phyloP scores from a whole-genome alignment of 202 grass and related monocot species.

The Saccharum hybrid region DNA sequence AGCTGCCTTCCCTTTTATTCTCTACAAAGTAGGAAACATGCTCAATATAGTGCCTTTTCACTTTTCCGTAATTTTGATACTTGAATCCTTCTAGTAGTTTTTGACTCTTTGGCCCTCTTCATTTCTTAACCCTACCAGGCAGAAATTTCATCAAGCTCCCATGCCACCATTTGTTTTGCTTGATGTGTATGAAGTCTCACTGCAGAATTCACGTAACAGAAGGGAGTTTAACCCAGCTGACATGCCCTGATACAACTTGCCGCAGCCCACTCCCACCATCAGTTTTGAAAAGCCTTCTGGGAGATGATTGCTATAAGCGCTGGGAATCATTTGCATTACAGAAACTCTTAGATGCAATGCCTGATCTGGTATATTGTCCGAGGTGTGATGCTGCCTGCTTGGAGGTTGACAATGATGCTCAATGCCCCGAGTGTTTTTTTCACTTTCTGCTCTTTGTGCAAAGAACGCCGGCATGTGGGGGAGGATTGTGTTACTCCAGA shows the following conservation, averaged over 20 bases:
- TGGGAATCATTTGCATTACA: constrained; percentile 61
- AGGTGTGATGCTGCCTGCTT: constrained; percentile 71
- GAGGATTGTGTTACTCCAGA: constrained; percentile 52
- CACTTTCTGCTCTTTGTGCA: constrained; percentile 71
- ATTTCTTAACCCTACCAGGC: constrained; percentile 46
- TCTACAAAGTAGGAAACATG: background rate
- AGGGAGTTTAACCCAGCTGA: constrained; percentile 62
- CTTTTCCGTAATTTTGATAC: background rate
- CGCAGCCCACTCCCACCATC: constrained; percentile 45
- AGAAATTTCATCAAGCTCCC: constrained; percentile 62
- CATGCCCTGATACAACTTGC: constrained; percentile 58
- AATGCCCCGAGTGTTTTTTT: constrained; percentile 70
- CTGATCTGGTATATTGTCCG: constrained; percentile 69
- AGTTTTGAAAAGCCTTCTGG: constrained; percentile 59
- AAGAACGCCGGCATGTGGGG: constrained; percentile 57
- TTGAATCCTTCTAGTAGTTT: constrained; percentile 5
- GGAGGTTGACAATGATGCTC: constrained; percentile 64
- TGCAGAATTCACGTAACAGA: constrained; percentile 65
- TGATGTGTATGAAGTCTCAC: constrained; percentile 66
- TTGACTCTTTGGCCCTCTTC: constrained; percentile 11
- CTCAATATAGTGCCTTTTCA: background rate
- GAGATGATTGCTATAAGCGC: constrained; percentile 52
- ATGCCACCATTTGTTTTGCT: constrained; percentile 65
- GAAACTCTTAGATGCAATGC: constrained; percentile 66
- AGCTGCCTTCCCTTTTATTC: background rate